phyloP scores from a whole-genome alignment of 2,329 filamentous ascomycete genomes.

The Penicillium sclerotigenum region DNA sequence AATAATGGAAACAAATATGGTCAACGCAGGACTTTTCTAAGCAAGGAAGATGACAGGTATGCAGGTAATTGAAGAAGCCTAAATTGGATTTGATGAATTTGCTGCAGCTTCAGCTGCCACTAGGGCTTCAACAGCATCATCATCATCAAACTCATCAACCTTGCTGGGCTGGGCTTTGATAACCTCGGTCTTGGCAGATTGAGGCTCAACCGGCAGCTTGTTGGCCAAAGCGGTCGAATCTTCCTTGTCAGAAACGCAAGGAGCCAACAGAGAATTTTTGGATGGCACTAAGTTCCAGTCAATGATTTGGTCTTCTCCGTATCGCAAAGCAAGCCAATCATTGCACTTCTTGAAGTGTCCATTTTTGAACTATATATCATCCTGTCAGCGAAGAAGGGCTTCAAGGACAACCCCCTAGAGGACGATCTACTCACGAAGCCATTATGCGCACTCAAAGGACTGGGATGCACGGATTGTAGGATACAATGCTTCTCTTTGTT shows the following conservation, averaged over 20 bases:
- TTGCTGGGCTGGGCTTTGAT: slow-evolving; percentile 19
- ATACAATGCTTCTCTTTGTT: slow-evolving; percentile 74
- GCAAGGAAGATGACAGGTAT: not conserved
- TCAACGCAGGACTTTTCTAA: not conserved
- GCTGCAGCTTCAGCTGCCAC: slow-evolving; percentile 28
- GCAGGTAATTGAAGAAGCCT: not conserved
- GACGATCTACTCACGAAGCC: slow-evolving; percentile 64
- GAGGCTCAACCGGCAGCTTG: not conserved
- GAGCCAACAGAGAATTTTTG: slow-evolving; percentile 13
- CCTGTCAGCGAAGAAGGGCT: not conserved
- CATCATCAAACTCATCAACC: slow-evolving; percentile 42
- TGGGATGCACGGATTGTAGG: slow-evolving; percentile 83
- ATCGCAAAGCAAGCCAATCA: slow-evolving; percentile 70
- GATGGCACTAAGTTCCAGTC: slow-evolving; percentile 69
- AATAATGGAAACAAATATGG: not conserved
- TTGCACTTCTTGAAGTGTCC: slow-evolving; percentile 50
- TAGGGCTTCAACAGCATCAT: slow-evolving; percentile 43
- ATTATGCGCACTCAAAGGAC: slow-evolving; percentile 76
- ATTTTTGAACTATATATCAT: slow-evolving; percentile 38
- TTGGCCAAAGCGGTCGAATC: slow-evolving; percentile 16
- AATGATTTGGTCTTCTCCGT: slow-evolving; percentile 76
- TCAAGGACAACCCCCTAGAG: not conserved
- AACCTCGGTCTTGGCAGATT: slow-evolving; percentile 7
- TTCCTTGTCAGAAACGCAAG: slow-evolving; percentile 23
- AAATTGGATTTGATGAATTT: not conserved